Conservation (phyloP, 1,139 yeast species). For the Lodderomyces parapsilosis region DNA sequence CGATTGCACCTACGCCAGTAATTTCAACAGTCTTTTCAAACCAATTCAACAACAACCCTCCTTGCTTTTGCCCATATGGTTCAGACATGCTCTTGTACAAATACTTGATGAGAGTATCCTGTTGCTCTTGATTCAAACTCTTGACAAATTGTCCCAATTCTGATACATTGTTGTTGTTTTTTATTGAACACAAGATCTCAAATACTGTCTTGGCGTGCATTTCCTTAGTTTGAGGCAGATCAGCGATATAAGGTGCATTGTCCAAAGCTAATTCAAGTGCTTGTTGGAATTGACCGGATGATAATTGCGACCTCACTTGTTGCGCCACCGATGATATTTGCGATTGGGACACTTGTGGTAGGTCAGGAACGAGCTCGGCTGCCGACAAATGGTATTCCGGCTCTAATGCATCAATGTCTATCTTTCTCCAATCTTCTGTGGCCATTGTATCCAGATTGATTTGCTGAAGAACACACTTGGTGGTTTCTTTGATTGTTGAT, state of each 20-base stretch:
- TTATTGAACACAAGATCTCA: conserved; percentile 72
- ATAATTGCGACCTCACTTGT: conserved; percentile 60
- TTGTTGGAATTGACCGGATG: conserved; percentile 69
- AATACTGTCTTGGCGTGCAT: conserved; percentile 57
- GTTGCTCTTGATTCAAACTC: conserved; percentile 60
- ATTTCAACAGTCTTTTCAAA: conserved; percentile 83
- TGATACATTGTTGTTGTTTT: conserved; percentile 50
- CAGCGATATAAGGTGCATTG: conserved; percentile 83
- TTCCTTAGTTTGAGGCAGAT: conserved; percentile 41
- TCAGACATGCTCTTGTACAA: conserved; percentile 83
- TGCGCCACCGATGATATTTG: conserved; percentile 57
- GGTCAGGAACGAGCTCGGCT: conserved; percentile 59
- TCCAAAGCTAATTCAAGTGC: conserved; percentile 66
- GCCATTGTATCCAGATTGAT: conserved; percentile 8
- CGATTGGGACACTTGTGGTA: conserved; percentile 37
- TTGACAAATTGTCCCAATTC: conserved; percentile 66
- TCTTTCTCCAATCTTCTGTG: conserved; percentile 63
- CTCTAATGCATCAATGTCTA: conserved; percentile 88
- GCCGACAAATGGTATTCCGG: conserved; percentile 69
- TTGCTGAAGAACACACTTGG: not conserved
- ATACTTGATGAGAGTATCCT: conserved; percentile 79
- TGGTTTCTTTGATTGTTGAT: not conserved
- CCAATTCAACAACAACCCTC: conserved; percentile 87
- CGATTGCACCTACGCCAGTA: conserved; percentile 87
- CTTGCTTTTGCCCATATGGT: conserved; percentile 77